Percentiles rank a stretch among this genome's conserved stretches.
phyloP scores from a whole-genome alignment of 2,329 filamentous ascomycete genomes.

The Pseudogymnoascus sp. region DNA sequence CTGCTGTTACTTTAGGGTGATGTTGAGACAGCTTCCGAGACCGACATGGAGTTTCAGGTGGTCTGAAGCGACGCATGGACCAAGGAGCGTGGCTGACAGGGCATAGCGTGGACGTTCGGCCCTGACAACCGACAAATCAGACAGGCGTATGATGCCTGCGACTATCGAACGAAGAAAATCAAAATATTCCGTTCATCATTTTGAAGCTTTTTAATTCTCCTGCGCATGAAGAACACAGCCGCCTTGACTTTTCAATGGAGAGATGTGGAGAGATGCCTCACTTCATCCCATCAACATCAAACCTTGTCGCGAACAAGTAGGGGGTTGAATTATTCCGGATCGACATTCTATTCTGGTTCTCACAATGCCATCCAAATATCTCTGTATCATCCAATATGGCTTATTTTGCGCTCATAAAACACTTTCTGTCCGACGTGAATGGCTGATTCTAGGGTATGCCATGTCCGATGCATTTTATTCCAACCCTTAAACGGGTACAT shows the following conservation, averaged over 20 bases:
- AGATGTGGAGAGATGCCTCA: not conserved
- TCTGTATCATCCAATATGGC: not conserved
- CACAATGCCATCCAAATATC: not conserved
- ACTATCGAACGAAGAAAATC: not conserved
- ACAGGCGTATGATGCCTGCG: not conserved
- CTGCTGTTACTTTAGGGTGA: not conserved
- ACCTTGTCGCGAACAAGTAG: not conserved
- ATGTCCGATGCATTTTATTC: conserved; percentile 1
- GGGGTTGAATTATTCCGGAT: not conserved
- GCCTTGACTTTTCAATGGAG: not conserved
- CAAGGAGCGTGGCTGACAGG: not conserved
- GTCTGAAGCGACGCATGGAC: conserved; percentile 1
- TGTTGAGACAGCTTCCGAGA: conserved; percentile 2
- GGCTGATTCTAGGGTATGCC: not conserved
- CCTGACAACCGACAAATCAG: conserved; percentile 2
- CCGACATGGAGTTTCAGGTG: conserved; percentile 1
- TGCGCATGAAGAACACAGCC: not conserved
- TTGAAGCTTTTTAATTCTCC: not conserved
- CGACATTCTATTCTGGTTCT: not conserved
- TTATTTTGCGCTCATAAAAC: not conserved
- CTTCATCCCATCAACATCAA: not conserved
- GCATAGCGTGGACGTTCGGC: not conserved
- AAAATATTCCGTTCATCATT: not conserved
- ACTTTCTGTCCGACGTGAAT: not conserved
- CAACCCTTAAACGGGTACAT: not conserved